Conservation (phyloP, 1,139 yeast species). For the Saccharomyces hybrid region DNA sequence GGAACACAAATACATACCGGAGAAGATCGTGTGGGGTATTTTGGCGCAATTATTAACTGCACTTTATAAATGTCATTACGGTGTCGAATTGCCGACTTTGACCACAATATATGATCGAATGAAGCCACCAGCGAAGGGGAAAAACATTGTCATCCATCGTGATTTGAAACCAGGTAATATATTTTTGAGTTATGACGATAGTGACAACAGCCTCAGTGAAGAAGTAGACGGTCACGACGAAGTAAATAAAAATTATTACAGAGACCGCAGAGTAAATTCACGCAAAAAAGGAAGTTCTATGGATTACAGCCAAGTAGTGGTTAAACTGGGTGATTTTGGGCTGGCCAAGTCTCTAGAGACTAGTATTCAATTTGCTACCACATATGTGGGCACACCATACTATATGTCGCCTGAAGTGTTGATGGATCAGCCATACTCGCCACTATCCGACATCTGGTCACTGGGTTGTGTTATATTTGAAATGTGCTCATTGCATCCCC, state of each 20-base stretch:
- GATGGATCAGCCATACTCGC: constrained; percentile 77
- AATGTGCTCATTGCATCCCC: constrained; percentile 80
- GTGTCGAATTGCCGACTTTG: constrained; percentile 65
- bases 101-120: constrained; percentile 42
- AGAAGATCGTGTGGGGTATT: constrained; percentile 82
- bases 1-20: constrained; percentile 63
- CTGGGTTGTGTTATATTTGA: constrained; percentile 93
- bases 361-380: constrained; percentile 71
- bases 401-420: constrained; percentile 99
- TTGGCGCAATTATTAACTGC: constrained; percentile 82
- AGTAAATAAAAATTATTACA: constrained; percentile 28
- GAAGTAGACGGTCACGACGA: constrained; percentile 1
- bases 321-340: constrained; percentile 93
- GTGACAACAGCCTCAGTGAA: constrained; percentile 46
- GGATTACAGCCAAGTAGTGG: constrained; percentile 35
- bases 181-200: constrained; percentile 41
- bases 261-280: constrained; percentile 47
- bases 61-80: constrained; percentile 84
- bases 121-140: constrained; percentile 32
- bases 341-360: constrained; percentile 67
- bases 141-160: constrained; percentile 62
- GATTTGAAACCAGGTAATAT: constrained; percentile 91
- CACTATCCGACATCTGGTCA: constrained; percentile 92
- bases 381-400: constrained; percentile 97
- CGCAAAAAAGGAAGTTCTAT: constrained; percentile 19